Base-by-base conservation (phyloP, 352 stramenopile species). In the Phytophthora nicotianae region DNA sequence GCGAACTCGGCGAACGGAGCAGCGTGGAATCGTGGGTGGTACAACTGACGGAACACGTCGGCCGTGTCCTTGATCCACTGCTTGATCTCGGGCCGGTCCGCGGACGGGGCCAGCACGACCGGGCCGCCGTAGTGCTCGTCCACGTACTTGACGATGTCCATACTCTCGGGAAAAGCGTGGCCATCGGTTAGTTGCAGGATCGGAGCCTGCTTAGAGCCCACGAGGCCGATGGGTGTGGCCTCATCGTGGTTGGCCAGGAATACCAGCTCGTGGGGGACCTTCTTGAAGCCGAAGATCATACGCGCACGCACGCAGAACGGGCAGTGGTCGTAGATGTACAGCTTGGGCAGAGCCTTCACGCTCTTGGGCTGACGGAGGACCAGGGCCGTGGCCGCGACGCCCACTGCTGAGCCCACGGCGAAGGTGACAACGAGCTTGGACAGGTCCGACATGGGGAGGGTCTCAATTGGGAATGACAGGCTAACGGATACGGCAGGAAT, bases 71-170 rank as follows among this genome's bases (percentile, higher is more conserved):
- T 59, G 43, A 79, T 79, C 79, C 79, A 89, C 38, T 63, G 46
- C 27, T 76, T 71, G 17, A 87, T 42, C 38, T 87, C 77, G 2
- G 72, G 57, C 17, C 80, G 73, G 29, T 63, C 53, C 11, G 75
- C 46, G 3, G 71, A 72, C 43, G 65, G 63, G 26, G 57, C 50
- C 35, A 79, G 58, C 23, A 89, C 38, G 38, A 56, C 60, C 10
- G 63, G 42, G 9, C 65, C 73, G 10, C 80, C 80, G 29, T 72
- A 84, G 61, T 86, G 62, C 32, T 70, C 54, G 57, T 89, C 80
- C 53, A 86, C 75, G 54, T 84, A 87, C 45, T 73, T 61, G 43
- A 89, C 77, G 58, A 89, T 89, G 49, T 89, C 80, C 66, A 87
- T 71, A 51, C 69, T 82, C 63, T 89, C 80, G 0, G 75, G 57